Conservation (phyloP, 768 basidiomycete genomes). For the Xerocomellus chrysenteron region DNA sequence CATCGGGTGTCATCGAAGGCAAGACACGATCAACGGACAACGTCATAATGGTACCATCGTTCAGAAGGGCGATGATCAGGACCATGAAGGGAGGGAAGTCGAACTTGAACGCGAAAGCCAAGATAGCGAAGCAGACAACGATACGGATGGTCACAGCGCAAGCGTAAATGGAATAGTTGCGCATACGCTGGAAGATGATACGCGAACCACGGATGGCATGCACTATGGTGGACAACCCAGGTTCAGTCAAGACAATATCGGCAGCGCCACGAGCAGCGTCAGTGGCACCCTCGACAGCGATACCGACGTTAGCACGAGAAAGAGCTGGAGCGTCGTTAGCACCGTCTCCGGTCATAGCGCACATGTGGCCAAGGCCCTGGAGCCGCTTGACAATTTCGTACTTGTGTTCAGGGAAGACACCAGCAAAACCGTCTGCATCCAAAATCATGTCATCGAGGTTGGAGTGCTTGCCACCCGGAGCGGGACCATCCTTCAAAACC, state of each 20-base stretch:
- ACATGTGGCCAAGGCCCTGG: constrained; percentile 92
- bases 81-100: constrained; percentile 99
- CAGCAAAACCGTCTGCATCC: constrained; percentile 98
- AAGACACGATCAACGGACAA: constrained; percentile 93
- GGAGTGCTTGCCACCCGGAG: constrained; percentile 78
- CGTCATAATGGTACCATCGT: constrained; percentile 99
- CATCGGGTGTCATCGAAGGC: constrained; percentile 89
- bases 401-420: constrained; percentile 99
- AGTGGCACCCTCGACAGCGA: constrained; percentile 98
- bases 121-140: constrained; percentile 93
- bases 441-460: constrained; percentile 97
- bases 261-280: constrained; percentile 98
- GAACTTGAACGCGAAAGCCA: constrained; percentile 95
- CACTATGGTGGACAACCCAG: constrained; percentile 98
- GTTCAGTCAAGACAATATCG: constrained; percentile 96
- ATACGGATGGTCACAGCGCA: constrained; percentile 98
- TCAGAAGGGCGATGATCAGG: constrained; percentile 93
- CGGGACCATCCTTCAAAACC: constrained; percentile 97
- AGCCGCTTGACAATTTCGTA: constrained; percentile 99
- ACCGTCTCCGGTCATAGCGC: constrained; percentile 99
- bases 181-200: constrained; percentile 99
- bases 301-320: constrained; percentile 98
- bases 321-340: constrained; percentile 98
- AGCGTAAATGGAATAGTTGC: constrained; percentile 98
- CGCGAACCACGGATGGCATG: constrained; percentile 98